Base-by-base conservation (phyloP, 805 yeast species). In the Wickerhamomyces alni region DNA sequence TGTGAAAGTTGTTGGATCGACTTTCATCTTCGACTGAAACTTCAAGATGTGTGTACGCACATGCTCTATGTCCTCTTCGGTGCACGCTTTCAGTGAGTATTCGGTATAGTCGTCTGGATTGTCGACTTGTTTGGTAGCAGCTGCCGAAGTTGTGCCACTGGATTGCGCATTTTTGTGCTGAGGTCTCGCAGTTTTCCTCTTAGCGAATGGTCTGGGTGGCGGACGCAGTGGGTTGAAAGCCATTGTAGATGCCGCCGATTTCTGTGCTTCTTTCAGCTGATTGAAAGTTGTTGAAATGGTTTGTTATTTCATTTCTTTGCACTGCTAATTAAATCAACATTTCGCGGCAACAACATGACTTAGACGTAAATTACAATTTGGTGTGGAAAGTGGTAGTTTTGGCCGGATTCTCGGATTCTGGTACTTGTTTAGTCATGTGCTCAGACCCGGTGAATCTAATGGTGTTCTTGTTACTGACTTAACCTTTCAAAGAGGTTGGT, bases 41-140 rank as follows among this genome's bases (percentile, higher is more conserved):
- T 82, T 82, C 63, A 89, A 61, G 18, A 91, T 73, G 58, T 91
- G 96, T 46, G 80, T 82, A 43, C 94, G 72, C 36, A 81, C 72
- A 44, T 82, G 84, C 34, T 76, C 78, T 25, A 87, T 60, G 38
- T 87, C 96, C 33, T 80, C 80, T 40, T 69, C 65, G 0, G 86
- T 70, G 50, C 91, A 84, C 11, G 93, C 83, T 45, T 79, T 76
- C 51, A 91, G 70, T 2, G 67, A 65, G 43, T 58, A 67, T 42
- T 64, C 69, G 30, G 54, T 61, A 42, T 55, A 66, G 26, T 61
- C 63, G 2, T 52, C 57, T 5, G 55, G 51, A 33, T 43, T 34
- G 28, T 58, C 62, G 22, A 37, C 46, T 3, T 54, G 52, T 32
- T 42, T 60, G 25, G 35, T 46, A 9, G 36, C 47, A 19, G 26